Evolutionary conservation across 345 rosid genomes (phyloP), one percentile per base, ranked within the genome.

Genomic region (Microcos paniculata): DNA sequence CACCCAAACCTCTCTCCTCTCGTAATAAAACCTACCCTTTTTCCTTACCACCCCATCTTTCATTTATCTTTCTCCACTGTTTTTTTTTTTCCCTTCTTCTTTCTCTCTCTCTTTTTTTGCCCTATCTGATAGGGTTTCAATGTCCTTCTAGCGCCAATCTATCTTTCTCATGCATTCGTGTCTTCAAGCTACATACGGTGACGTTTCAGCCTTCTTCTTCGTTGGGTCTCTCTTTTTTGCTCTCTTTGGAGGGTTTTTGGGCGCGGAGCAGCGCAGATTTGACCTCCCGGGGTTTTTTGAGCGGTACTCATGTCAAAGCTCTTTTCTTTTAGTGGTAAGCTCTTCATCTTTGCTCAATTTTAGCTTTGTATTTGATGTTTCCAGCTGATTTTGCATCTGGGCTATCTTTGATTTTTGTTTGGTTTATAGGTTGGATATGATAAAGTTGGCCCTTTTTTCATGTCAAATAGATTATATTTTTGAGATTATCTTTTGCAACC

Each of bases 71-170:
- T 15, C 68, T 13, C 11, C 11, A 63, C 38, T 43, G n/a, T 62
- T 30, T 51, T 31, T 58, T 2, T 16, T 12, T 46, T 43, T 76
- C 70, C 56, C 55, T 40, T 23, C 35, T 46, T 43, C 30, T 28
- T 9, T 21, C 7, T 21, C 19, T 0, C 11, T 45, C 6, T 3
- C 5, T 30, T 51, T 93, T 93, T 94, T 92, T 89, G 85, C 99
- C 99, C 98, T 91, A 85, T 87, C 76, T 76, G 62, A 75, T 91
- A 90, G 97, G 98, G 98, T 91, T 93, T 63, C 76, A 45, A 12
- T 45, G 55, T 61, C 62, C 82, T 64, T 73, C 30, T 43, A 62
- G 78, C 87, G 78, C 76, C 33, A n/a, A 78, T 35, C 57, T 77
- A 78, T 35, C 57, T 77, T 46, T 80, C 86, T 87, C 85, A 96